A percentile compares a stretch with the other conserved stretches of the same genome.
phyloP scores from a whole-genome alignment of 139 green algal species.

The Gonium pectorale region DNA sequence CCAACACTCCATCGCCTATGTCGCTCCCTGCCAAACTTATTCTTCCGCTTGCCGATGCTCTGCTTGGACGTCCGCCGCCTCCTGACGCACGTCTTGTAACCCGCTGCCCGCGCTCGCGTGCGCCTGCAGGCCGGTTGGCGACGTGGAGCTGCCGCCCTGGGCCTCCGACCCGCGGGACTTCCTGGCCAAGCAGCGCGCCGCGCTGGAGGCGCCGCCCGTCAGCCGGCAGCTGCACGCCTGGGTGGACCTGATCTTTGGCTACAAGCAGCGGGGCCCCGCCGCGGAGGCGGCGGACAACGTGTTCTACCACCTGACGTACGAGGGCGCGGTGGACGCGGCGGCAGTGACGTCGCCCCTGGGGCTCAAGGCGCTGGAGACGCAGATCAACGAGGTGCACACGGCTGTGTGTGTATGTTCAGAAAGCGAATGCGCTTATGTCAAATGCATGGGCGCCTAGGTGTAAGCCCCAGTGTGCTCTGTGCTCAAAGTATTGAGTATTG shows the following conservation, averaged over 20 bases:
- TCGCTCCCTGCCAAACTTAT: no score
- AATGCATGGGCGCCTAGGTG: no score
- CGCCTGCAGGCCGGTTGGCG: slow-evolving; percentile 65
- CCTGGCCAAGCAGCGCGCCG: slow-evolving; percentile 67
- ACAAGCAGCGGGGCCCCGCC: slow-evolving; percentile 80
- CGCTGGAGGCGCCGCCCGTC: slow-evolving; percentile 82
- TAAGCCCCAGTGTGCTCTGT: no score
- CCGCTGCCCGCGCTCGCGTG: no score
- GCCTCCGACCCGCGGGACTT: slow-evolving; percentile 62
- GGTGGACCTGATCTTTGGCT: slow-evolving; percentile 95
- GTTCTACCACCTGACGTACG: slow-evolving; percentile 94
- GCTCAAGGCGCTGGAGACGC: slow-evolving; percentile 80
- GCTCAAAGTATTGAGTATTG: no score
- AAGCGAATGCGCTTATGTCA: no score
- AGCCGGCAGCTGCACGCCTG: slow-evolving; percentile 90
- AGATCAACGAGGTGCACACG: slow-evolving; percentile 84
- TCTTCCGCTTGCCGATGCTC: no score
- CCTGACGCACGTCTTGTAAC: no score
- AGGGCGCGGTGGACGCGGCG: slow-evolving; percentile 77
- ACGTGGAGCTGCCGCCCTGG: slow-evolving; percentile 90
- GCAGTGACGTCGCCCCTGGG: slow-evolving; percentile 68
- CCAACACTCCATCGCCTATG: no score
- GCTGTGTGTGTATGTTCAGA: no score
- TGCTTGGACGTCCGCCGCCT: no score
- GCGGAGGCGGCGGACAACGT: slow-evolving; percentile 86